Conservation (phyloP, 2,329 filamentous ascomycete genomes). For the Alternaria gaisen region DNA sequence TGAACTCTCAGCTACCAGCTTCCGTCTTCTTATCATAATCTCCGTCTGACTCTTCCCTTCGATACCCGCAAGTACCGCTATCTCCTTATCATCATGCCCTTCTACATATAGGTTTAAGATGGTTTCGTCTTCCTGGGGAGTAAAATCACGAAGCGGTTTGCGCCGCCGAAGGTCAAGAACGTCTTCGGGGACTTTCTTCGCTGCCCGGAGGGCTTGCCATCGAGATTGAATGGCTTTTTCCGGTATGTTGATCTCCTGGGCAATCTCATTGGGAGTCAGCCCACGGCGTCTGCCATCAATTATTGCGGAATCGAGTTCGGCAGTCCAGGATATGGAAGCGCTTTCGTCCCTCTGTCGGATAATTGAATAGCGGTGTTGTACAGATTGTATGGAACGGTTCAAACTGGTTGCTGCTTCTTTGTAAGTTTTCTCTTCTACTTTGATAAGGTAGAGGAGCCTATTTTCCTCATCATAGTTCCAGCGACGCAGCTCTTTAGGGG, state of each 20-base stretch:
- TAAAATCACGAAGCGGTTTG: slow-evolving; percentile 3
- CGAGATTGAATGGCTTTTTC: slow-evolving; percentile 12
- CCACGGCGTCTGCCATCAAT: slow-evolving; percentile 13
- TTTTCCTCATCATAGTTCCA: slow-evolving; percentile 17
- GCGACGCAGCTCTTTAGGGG: slow-evolving; percentile 2
- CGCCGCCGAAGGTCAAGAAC: slow-evolving; percentile 5
- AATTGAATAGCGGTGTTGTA: neutral
- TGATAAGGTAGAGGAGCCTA: slow-evolving; percentile 7
- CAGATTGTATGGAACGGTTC: neutral
- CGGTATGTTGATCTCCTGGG: slow-evolving; percentile 1
- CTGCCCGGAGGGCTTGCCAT: slow-evolving; percentile 9
- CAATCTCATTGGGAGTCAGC: neutral
- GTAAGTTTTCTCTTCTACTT: neutral
- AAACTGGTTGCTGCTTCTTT: neutral
- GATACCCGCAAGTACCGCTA: slow-evolving; percentile 1
- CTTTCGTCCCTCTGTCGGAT: slow-evolving; percentile 2
- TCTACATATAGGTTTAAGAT: slow-evolving; percentile 13
- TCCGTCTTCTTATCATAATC: neutral
- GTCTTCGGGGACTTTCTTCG: slow-evolving; percentile 14
- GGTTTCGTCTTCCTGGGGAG: slow-evolving; percentile 11
- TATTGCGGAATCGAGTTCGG: slow-evolving; percentile 10
- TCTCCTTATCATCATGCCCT: slow-evolving; percentile 4
- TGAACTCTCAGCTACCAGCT: slow-evolving; percentile 3
- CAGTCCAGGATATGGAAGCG: slow-evolving; percentile 9
- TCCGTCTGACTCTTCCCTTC: slow-evolving; percentile 6